Evolutionary conservation across 1,139 yeast genomes (phyloP), one percentile per base, ranked within the genome.

Genomic region (Lodderomyces beijingensis): DNA sequence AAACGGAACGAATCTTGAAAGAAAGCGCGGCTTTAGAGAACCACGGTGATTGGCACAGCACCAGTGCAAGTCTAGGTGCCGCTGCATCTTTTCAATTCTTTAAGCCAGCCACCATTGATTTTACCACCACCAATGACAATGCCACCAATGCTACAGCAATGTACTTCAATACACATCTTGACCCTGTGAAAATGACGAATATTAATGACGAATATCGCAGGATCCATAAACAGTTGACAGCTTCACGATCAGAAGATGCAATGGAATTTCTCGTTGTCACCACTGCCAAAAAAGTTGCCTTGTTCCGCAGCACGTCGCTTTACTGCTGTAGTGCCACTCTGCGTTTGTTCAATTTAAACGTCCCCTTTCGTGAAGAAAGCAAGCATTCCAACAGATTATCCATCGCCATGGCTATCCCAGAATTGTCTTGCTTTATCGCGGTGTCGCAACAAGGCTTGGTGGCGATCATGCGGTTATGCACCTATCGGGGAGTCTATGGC

Each of bases 371-470:
- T 32, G 71, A 66, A 6, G 71, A 65, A 16, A 52, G 62, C n/a
- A 55, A 50, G 32, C 59, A 51, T 40, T 54, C 73, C 24, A 74
- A 79, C 44, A 52, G 88, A 29, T 55, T 80, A 8, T 75, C 79
- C 19, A 64, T 81, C 2, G 57, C 72, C 1, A 51, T 57, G 16
- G 43, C 75, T 4, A 65, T 81, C 2, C 80, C 81, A 0, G 74
- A 74, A 38, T 49, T 81, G 4, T 70, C 70, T 39, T 71, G 79
- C 24, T 58, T 72, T 14, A 55, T 79, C 4, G 74, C 69, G 0
- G 79, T 70, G 0, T 60, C 80, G 0, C 87, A 79, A 41, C 69
- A 70, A 32, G 87, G 88, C 0, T 50, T 70, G n/a, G 67, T 77
- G 4, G 54, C 79, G 1, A 53, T 81, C 0, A 67, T 79, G 55